A percentile compares a stretch with the other conserved stretches of the same genome.
These are phyloP conservation scores for Hebeloma cylindrosporum DNA, from an alignment of 768 basidiomycete species.

Conservation along the genomic window DNA sequence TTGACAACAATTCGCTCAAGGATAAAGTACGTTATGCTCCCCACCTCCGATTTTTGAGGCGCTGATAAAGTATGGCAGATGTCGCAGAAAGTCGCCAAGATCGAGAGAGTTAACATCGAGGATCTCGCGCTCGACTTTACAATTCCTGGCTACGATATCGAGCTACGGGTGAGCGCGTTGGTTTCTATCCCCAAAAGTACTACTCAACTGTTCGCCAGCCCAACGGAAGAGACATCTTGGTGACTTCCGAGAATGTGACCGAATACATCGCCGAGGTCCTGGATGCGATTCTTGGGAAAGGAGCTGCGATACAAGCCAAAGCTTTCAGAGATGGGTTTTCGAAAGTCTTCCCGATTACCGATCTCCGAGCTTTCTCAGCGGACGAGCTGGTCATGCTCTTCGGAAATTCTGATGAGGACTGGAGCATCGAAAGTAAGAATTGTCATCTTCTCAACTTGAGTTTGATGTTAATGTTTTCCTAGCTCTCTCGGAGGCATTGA, in stretches of 20 bases:
- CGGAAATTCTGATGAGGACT: constrained; percentile 97
- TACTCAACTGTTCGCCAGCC: constrained; percentile 58
- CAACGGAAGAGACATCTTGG: constrained; percentile 73
- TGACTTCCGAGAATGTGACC: constrained; percentile 85
- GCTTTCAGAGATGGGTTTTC: constrained; percentile 96
- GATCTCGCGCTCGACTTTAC: constrained; percentile 96
- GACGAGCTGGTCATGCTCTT: constrained; percentile 96
- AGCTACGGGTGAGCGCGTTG: constrained; percentile 66
- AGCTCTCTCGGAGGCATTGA: constrained; percentile 89
- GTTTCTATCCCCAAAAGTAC: constrained; percentile 5
- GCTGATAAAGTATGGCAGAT: constrained; percentile 33
- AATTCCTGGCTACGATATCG: constrained; percentile 92
- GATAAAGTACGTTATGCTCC: constrained; percentile 53
- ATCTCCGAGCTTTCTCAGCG: constrained; percentile 88
- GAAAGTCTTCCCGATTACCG: constrained; percentile 91
- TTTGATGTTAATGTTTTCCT: constrained; percentile 16
- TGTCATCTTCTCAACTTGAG: constrained; percentile 4
- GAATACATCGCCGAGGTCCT: constrained; percentile 89
- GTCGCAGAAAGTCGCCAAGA: constrained; percentile 53
- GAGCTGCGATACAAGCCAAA: constrained; percentile 74
- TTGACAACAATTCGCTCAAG: constrained; percentile 36
- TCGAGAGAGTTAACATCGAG: constrained; percentile 69
- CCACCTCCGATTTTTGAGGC: neutral
- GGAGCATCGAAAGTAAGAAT: constrained; percentile 84
- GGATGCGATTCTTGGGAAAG: constrained; percentile 84